phyloP scores from a whole-genome alignment of 495 filamentous ascomycete genomes.

The Penicillium paxilli region DNA sequence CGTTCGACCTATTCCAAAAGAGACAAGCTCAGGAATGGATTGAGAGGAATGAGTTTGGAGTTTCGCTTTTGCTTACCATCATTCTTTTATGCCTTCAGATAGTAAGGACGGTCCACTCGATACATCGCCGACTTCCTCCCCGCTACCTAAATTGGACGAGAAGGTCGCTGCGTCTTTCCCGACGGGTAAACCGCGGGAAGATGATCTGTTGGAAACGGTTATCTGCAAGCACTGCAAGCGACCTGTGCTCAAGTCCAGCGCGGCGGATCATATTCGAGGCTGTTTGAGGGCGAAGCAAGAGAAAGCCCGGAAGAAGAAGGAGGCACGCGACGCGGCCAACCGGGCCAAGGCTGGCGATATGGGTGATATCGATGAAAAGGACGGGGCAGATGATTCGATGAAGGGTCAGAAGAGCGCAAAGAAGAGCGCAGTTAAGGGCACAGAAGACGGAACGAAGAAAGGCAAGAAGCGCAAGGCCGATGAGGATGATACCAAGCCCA shows the following conservation, averaged over 20 bases:
- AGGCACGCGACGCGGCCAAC: constrained; percentile 68
- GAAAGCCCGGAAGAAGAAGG: constrained; percentile 76
- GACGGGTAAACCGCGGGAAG: constrained; percentile 66
- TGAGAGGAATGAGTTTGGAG: too few species aligned
- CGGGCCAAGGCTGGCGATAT: constrained; percentile 59
- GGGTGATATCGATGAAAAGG: constrained; percentile 53
- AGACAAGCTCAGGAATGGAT: too few species aligned
- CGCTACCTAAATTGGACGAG: constrained; percentile 73
- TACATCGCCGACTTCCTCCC: constrained; percentile 46
- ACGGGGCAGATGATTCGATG: constrained; percentile 38
- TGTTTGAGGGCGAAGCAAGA: constrained; percentile 78
- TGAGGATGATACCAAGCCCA: constrained; percentile 67
- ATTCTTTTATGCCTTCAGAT: constrained; percentile 8
- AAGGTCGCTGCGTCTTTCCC: constrained; percentile 68
- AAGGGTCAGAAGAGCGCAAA: constrained; percentile 64
- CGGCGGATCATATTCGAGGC: constrained; percentile 63
- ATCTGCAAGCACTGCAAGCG: constrained; percentile 85
- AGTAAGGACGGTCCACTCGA: constrained; percentile 31
- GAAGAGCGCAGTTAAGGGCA: constrained; percentile 68
- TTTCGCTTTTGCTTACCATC: too few species aligned
- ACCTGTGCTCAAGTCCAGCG: constrained; percentile 59
- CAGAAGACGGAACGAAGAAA: constrained; percentile 63
- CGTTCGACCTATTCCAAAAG: constrained; percentile 12
- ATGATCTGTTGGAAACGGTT: constrained; percentile 65
- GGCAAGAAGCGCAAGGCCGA: constrained; percentile 95